Percentiles rank a stretch among this genome's conserved stretches.
These are phyloP conservation scores for Psilocybe subaeruginosa DNA, from an alignment of 768 basidiomycete genomes.

Conservation along the genomic window DNA sequence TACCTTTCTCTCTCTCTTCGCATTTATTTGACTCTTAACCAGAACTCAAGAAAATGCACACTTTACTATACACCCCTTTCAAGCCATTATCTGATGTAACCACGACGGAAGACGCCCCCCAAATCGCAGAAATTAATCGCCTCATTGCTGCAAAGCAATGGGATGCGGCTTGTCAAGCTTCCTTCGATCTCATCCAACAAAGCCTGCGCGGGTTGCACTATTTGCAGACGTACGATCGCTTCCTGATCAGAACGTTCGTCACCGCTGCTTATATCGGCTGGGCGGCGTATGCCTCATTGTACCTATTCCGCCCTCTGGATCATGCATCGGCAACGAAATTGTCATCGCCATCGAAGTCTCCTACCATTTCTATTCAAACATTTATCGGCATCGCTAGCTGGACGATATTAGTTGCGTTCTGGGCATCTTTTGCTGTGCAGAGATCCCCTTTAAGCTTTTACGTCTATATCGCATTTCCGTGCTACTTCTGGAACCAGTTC, in stretches of 20 bases:
- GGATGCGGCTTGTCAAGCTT: slow-evolving; percentile 49
- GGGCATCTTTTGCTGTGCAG: slow-evolving; percentile 61
- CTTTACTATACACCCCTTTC: slow-evolving; percentile 69
- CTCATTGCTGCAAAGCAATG: slow-evolving; percentile 47
- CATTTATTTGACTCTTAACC: slow-evolving; percentile 1
- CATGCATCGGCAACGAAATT: neutral
- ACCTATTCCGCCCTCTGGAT: slow-evolving; percentile 50
- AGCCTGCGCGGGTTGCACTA: slow-evolving; percentile 71
- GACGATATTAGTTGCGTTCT: slow-evolving; percentile 38
- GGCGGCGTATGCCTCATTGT: slow-evolving; percentile 68
- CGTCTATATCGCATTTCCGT: slow-evolving; percentile 73
- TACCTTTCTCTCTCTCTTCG: neutral
- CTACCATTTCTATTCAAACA: neutral
- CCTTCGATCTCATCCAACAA: slow-evolving; percentile 53
- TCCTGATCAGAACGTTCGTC: slow-evolving; percentile 71
- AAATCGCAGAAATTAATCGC: slow-evolving; percentile 44
- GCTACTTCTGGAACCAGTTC: slow-evolving; percentile 76
- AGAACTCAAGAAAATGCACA: slow-evolving; percentile 65
- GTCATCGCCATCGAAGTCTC: neutral
- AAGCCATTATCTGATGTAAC: slow-evolving; percentile 40
- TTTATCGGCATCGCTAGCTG: slow-evolving; percentile 21
- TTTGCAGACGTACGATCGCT: slow-evolving; percentile 83
- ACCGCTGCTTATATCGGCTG: slow-evolving; percentile 76
- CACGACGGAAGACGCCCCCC: slow-evolving; percentile 31
- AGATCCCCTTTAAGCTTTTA: slow-evolving; percentile 73